These are phyloP conservation scores for Megacollybia platyphylla DNA, from an alignment of 1,284 basidiomycete species.

Conservation along the genomic window DNA sequence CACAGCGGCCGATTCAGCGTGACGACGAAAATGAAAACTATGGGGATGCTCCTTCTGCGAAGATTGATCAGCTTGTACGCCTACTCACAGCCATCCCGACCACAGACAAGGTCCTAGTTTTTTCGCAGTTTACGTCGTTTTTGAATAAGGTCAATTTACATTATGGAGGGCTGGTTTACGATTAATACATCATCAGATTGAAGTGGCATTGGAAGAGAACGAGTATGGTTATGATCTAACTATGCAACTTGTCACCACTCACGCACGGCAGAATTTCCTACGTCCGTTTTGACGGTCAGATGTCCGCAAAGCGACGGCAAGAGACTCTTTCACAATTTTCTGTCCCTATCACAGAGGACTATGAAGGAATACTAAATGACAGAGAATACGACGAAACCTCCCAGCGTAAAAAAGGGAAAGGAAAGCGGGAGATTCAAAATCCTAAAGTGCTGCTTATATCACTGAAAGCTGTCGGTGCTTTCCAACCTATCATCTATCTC, in stretches of 20 bases:
- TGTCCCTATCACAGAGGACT: conserved; percentile 36
- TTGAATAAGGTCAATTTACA: conserved; percentile 49
- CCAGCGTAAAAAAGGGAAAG: conserved; percentile 11
- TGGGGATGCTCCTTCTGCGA: conserved; percentile 56
- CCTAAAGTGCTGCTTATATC: conserved; percentile 81
- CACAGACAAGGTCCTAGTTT: conserved; percentile 71
- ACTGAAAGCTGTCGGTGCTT: conserved; percentile 45
- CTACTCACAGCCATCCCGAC: conserved; percentile 56
- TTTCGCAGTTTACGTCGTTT: conserved; percentile 80
- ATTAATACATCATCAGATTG: conserved; percentile 37
- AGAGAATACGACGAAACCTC: conserved; percentile 20
- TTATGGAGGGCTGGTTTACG: background rate
- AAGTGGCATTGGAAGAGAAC: conserved; percentile 48
- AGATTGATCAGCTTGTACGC: conserved; percentile 70
- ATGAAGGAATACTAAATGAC: conserved; percentile 5
- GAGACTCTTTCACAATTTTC: conserved; percentile 69
- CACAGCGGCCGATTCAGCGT: conserved; percentile 35
- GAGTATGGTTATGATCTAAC: conserved; percentile 32
- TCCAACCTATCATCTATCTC: background rate
- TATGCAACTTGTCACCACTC: conserved; percentile 6
- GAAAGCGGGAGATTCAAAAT: conserved; percentile 26
- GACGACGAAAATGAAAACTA: conserved; percentile 31
- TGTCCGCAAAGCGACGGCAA: conserved; percentile 68
- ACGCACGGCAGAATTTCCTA: conserved; percentile 44
- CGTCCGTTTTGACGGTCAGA: conserved; percentile 72